These are phyloP conservation scores for Dimocarpus longan DNA, from an alignment of 345 rosid genomes.

Conservation along the genomic window DNA sequence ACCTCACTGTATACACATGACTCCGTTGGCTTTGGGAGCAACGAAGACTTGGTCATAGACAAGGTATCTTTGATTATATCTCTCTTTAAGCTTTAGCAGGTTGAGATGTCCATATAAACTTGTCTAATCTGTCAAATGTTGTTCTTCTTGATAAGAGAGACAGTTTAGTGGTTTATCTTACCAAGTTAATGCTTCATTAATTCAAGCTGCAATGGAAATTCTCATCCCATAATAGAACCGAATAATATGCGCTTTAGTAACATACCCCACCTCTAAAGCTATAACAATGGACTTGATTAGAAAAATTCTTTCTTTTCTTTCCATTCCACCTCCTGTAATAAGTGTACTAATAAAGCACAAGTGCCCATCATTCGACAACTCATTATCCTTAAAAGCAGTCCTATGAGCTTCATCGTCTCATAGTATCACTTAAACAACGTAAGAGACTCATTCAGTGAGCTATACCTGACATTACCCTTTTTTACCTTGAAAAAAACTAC, in stretches of 20 bases:
- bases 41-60: background rate
- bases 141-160: background rate
- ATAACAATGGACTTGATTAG: conserved; percentile 25
- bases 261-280: conserved; percentile 23
- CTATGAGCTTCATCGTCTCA: too few relatives aligned
- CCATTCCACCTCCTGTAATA: conserved; percentile 24
- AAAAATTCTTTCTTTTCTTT: conserved; percentile 25
- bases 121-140: conserved; percentile 2
- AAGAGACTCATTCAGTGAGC: background rate
- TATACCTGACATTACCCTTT: background rate
- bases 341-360: conserved; percentile 26
- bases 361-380: conserved; percentile 38
- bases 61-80: background rate
- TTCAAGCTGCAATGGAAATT: background rate
- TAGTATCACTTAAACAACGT: background rate
- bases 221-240: background rate
- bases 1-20: background rate
- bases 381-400: conserved; percentile 20
- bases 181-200: conserved; percentile 2
- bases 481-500: background rate
- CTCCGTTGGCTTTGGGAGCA: background rate
- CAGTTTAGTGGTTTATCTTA: background rate
- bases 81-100: background rate
- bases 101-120: conserved; percentile 6
- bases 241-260: conserved; percentile 19